Evolutionary conservation across 2,329 filamentous ascomycete species (phyloP), one percentile per base, ranked within the genome.

Genomic region (Rhexocercosporidium sp.): DNA sequence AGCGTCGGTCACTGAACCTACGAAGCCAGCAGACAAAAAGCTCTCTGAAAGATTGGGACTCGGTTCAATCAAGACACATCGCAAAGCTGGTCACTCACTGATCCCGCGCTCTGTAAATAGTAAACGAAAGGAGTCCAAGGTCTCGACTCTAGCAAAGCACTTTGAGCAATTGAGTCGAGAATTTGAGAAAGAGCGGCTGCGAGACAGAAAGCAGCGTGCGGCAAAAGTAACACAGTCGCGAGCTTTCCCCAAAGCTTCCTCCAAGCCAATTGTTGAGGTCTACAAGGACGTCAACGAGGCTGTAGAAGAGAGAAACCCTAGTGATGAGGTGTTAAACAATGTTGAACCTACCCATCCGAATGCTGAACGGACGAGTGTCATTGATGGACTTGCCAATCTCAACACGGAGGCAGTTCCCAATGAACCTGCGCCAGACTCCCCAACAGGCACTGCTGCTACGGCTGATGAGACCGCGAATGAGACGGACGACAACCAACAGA

Each of bases 161-260:
- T 98, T 99, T 76, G 96, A 99, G 79, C 94, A 98, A 78, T 84
- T 99, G 65, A 97, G 94, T 73, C 90, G 94, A 27, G 96, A 99
- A 76, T 99, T 99, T 72, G 76, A 77, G 60, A 97, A 95, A 74
- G 95, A 99, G 79, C 88, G 96, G 53, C 87, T 96, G 72, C 90
- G 92, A 59, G 95, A 98, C 78, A 88, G 92, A 71, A 91, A 90
- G 74, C 91, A 94, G 77, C 85, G 93, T 67, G 92, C 93, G 29
- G 92, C 92, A 54, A 93, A 90, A 75, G 89, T 91, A 76, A 86
- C 88, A 51, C 84, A 85, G 77, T 92, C 93, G 16, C 88, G 94
- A 69, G 93, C 93, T 0, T 95, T 95, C 77, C 95, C 96, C 22
- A 88, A 96, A 71, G 93, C 94, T 47, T 94, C 93, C 20, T 96